phyloP scores from a whole-genome alignment of 2,329 filamentous ascomycete genomes.

The Arthroderma sp. region DNA sequence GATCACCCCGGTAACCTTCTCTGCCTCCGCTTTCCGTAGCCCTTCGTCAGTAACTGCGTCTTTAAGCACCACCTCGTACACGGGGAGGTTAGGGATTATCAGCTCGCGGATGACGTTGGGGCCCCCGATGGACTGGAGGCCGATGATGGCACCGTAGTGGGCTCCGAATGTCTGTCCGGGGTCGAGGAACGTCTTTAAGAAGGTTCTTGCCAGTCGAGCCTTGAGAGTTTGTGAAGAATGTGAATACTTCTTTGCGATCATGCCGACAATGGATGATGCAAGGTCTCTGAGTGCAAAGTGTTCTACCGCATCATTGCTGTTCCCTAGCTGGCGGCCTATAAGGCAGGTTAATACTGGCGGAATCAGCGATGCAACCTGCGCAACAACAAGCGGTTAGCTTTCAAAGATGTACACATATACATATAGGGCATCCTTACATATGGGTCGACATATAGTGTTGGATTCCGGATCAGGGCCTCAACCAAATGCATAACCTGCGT shows the following conservation, averaged over 20 bases:
- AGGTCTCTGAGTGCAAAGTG: constrained; percentile 76
- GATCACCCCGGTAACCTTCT: constrained; percentile 48
- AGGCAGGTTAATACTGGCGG: constrained; percentile 86
- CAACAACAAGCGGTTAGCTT: constrained; percentile 8
- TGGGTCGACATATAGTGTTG: constrained; percentile 61
- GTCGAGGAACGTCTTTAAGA: constrained; percentile 83
- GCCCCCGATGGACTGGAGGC: constrained; percentile 65
- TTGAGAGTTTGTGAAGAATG: constrained; percentile 70
- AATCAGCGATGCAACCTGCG: constrained; percentile 52
- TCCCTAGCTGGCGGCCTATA: constrained; percentile 68
- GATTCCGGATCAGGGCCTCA: constrained; percentile 71
- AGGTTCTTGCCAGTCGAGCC: constrained; percentile 81
- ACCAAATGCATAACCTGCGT: constrained; percentile 87
- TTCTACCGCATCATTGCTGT: constrained; percentile 38
- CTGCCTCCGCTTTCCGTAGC: constrained; percentile 46
- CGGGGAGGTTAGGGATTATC: constrained; percentile 53
- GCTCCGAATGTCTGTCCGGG: constrained; percentile 69
- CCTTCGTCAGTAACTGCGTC: constrained; percentile 43
- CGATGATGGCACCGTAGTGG: constrained; percentile 78
- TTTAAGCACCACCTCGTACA: constrained; percentile 50
- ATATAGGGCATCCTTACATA: constrained; percentile 38
- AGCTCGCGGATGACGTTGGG: constrained; percentile 51
- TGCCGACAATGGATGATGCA: constrained; percentile 66
- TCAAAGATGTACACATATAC: constrained; percentile 6
- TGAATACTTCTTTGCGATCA: constrained; percentile 70